These are phyloP conservation scores for Hypoxylon sp. DNA, from an alignment of 2,329 filamentous ascomycete species.

Conservation along the genomic window DNA sequence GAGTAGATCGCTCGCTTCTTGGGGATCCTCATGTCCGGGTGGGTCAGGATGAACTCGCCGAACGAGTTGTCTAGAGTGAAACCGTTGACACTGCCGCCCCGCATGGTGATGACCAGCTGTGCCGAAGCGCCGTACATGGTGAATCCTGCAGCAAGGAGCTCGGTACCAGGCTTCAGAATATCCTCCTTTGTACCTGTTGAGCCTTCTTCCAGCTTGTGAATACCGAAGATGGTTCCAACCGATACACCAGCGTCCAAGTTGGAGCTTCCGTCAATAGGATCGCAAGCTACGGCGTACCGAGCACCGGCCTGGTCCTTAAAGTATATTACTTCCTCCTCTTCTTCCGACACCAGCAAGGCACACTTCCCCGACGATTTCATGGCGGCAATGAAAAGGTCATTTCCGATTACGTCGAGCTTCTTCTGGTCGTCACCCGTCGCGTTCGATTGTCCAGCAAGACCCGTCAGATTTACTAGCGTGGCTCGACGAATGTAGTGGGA, in stretches of 20 bases:
- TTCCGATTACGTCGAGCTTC: conserved; percentile 99
- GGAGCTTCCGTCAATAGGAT: conserved; percentile 97
- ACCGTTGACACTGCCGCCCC: conserved; percentile 89
- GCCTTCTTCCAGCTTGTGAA: conserved; percentile 88
- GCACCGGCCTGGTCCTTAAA: conserved; percentile 81
- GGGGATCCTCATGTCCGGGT: conserved; percentile 93
- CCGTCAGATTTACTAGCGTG: conserved; percentile 93
- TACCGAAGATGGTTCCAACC: conserved; percentile 95
- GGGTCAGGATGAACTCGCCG: conserved; percentile 98
- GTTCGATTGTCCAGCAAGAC: conserved; percentile 94
- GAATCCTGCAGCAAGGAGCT: conserved; percentile 95
- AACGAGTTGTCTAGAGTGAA: conserved; percentile 97
- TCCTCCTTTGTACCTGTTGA: conserved; percentile 83
- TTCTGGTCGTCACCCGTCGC: conserved; percentile 98
- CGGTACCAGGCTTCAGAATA: conserved; percentile 87
- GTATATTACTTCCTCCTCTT: conserved; percentile 92
- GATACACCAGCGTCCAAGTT: conserved; percentile 98
- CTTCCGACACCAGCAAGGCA: conserved; percentile 93
- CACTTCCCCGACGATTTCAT: conserved; percentile 95
- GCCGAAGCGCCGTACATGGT: conserved; percentile 99
- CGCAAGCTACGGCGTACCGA: conserved; percentile 96
- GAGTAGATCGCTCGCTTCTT: conserved; percentile 89
- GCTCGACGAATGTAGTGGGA: conserved; percentile 98
- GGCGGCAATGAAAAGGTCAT: conserved; percentile 95
- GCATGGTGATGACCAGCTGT: conserved; percentile 97